phyloP scores from a whole-genome alignment of 1,284 basidiomycete species.

The Ceratobasidium sp. region DNA sequence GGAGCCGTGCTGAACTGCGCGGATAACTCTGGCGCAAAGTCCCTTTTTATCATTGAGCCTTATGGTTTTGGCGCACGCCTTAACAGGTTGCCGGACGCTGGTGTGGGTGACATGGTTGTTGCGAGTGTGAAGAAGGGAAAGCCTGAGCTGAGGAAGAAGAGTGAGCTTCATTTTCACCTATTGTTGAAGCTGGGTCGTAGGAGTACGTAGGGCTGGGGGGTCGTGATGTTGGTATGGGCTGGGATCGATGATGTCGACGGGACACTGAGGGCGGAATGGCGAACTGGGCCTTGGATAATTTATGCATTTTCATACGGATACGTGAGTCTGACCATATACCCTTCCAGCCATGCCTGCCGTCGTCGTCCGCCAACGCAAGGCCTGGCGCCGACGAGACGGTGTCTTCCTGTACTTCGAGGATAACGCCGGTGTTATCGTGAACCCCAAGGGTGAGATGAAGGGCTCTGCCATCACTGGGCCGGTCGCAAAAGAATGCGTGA shows the following conservation, averaged over 20 bases:
- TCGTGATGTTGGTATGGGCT: not conserved
- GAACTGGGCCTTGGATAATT: too few species aligned
- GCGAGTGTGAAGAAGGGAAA: slow-evolving; percentile 99
- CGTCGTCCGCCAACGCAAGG: slow-evolving; percentile 97
- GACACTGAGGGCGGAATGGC: not conserved
- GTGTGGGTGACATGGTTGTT: slow-evolving; percentile 99
- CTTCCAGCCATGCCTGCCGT: slow-evolving; percentile 93
- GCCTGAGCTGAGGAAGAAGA: slow-evolving; percentile 99
- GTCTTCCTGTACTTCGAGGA: slow-evolving; percentile 99
- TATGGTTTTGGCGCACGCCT: slow-evolving; percentile 95
- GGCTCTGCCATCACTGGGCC: slow-evolving; percentile 98
- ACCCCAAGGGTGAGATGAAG: slow-evolving; percentile 99
- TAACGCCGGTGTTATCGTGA: slow-evolving; percentile 97
- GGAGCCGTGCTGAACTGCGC: slow-evolving; percentile 99
- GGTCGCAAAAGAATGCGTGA: slow-evolving; percentile 94
- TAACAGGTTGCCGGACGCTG: slow-evolving; percentile 97
- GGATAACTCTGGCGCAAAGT: slow-evolving; percentile 99
- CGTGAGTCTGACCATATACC: not conserved
- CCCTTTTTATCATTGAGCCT: slow-evolving; percentile 91
- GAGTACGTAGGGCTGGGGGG: not conserved
- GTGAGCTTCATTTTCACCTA: slow-evolving; percentile 65
- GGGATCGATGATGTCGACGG: too few species aligned
- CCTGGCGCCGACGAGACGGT: slow-evolving; percentile 98
- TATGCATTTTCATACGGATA: not conserved
- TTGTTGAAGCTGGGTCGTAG: not conserved